Percentiles rank a stretch among this genome's conserved stretches.
These are phyloP conservation scores for Candolleomyces efflorescens DNA, from an alignment of 768 basidiomycete species.

Conservation along the genomic window DNA sequence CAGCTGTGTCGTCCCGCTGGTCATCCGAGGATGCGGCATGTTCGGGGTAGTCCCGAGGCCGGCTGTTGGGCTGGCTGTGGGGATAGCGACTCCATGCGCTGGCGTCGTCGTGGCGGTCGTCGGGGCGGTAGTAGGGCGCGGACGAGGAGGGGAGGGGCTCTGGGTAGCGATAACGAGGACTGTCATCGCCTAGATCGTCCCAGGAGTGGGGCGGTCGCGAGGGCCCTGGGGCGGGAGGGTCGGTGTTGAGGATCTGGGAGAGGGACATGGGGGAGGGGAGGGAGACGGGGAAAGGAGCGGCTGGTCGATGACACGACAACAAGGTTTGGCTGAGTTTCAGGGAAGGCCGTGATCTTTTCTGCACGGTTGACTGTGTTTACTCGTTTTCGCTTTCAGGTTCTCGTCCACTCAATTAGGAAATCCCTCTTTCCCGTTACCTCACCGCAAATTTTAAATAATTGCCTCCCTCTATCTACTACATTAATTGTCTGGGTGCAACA, in stretches of 20 bases:
- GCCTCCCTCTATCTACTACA: neutral
- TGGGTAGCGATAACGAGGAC: conserved; percentile 1
- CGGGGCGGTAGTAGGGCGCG: neutral
- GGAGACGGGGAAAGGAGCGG: conserved; percentile 9
- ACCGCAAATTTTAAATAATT: neutral
- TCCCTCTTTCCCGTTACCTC: neutral
- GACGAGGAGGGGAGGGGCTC: conserved; percentile 22
- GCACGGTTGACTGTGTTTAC: conserved; percentile 4
- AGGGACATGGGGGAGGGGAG: conserved; percentile 54
- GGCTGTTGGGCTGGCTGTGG: conserved; percentile 6
- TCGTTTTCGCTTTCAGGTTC: conserved; percentile 6
- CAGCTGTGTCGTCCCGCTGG: conserved; percentile 19
- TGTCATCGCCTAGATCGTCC: conserved; percentile 16
- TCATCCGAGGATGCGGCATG: neutral
- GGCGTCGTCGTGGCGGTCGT: conserved; percentile 3
- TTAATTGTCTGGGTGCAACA: conserved; percentile 64
- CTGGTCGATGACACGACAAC: conserved; percentile 9
- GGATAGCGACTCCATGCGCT: conserved; percentile 4
- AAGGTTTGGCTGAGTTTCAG: conserved; percentile 1
- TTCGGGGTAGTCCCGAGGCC: neutral
- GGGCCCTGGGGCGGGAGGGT: conserved; percentile 36
- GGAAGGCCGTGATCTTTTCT: conserved; percentile 10
- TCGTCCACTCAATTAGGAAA: conserved; percentile 8
- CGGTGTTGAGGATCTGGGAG: conserved; percentile 76
- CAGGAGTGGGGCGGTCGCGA: conserved; percentile 28